Percentiles rank a stretch among this genome's conserved stretches.
These are phyloP conservation scores for Chenopodium suecicum DNA, from an alignment of 148 eudicot genomes.

Conservation along the genomic window DNA sequence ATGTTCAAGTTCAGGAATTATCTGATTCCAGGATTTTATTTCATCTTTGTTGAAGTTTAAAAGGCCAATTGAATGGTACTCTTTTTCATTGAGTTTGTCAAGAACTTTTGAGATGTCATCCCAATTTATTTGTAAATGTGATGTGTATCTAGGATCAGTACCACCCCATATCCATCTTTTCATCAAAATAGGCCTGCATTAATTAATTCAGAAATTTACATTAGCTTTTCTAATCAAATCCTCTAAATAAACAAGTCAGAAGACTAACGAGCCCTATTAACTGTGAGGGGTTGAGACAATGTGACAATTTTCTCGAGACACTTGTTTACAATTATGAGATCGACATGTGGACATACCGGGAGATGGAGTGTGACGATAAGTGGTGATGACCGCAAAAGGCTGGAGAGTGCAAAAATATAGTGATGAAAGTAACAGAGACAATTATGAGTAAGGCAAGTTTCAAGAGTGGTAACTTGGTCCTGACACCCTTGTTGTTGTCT, in stretches of 20 bases:
- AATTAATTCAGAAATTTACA: neutral
- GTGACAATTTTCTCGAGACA: too few species aligned
- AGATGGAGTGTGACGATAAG: constrained; percentile 30
- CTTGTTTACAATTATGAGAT: too few species aligned
- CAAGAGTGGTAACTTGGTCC: constrained; percentile 45
- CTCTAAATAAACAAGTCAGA: neutral
- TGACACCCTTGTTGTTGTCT: constrained; percentile 38
- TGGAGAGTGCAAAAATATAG: constrained; percentile 41
- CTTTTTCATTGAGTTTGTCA: constrained; percentile 27
- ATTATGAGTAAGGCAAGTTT: constrained; percentile 46
- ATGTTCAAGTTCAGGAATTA: constrained; percentile 44
- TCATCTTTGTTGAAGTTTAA: constrained; percentile 64
- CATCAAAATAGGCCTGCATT: constrained; percentile 45
- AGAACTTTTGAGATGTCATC: constrained; percentile 46
- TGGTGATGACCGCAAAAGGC: constrained; percentile 30
- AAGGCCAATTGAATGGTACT: constrained; percentile 52
- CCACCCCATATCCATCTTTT: constrained; percentile 63
- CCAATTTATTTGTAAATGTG: constrained; percentile 59
- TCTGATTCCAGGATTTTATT: constrained; percentile 44
- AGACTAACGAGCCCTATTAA: neutral
- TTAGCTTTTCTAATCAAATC: constrained; percentile 6
- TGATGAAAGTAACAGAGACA: constrained; percentile 33
- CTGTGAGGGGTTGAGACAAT: too few species aligned
- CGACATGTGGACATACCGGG: constrained; percentile 36
- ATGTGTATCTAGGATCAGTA: constrained; percentile 57